Evolutionary conservation across 805 yeast genomes (phyloP).

Genomic region (Kuraishia ogatae): DNA sequence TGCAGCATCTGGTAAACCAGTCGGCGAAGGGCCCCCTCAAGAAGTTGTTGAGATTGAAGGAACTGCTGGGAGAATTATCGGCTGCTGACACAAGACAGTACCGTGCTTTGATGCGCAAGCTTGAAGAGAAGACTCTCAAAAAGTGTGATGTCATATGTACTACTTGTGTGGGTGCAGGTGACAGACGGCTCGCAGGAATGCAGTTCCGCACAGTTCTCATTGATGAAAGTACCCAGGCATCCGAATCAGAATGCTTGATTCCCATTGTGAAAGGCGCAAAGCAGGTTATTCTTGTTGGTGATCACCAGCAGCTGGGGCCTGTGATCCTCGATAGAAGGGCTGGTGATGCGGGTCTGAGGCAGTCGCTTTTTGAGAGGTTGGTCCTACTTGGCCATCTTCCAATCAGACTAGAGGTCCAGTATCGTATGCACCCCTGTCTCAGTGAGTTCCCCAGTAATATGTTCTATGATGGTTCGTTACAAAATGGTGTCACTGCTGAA

Average conservation of each 20-base stretch:
- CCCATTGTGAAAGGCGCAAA: constrained; percentile 86
- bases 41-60: constrained; percentile 48
- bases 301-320: constrained; percentile 93
- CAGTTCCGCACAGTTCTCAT: constrained; percentile 73
- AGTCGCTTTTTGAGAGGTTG: constrained; percentile 81
- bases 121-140: constrained; percentile 42
- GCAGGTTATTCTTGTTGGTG: constrained; percentile 85
- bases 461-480: constrained; percentile 89
- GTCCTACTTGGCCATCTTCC: constrained; percentile 79
- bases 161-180: constrained; percentile 93
- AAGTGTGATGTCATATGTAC: constrained; percentile 75
- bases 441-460: constrained; percentile 84
- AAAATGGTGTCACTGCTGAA: constrained; percentile 81
- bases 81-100: constrained; percentile 40
- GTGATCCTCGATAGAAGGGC: constrained; percentile 76
- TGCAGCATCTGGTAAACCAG: constrained; percentile 42
- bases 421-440: constrained; percentile 87
- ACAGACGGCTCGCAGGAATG: constrained; percentile 43
- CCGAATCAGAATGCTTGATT: constrained; percentile 86
- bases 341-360: constrained; percentile 78
- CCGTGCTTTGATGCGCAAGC: constrained; percentile 28
- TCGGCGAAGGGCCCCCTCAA: constrained; percentile 47
- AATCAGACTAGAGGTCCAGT: constrained; percentile 81
- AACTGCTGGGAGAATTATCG: constrained; percentile 63
- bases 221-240: constrained; percentile 91